A percentile compares a stretch with the other conserved stretches of the same genome.
Conservation (phyloP, 495 filamentous ascomycete genomes). For the Penicillium silybi region DNA sequence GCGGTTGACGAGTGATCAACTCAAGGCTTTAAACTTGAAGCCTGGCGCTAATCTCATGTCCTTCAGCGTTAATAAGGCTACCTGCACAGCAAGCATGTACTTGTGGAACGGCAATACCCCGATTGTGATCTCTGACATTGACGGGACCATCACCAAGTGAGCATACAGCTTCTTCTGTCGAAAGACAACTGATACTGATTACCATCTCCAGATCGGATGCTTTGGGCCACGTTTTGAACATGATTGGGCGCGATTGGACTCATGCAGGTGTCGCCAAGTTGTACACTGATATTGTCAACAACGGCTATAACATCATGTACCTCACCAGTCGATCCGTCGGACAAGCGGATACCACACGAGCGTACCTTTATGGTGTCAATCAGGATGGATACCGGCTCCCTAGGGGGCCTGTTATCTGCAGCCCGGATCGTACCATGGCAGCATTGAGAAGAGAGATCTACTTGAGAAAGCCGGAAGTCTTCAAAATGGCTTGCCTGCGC, state of each 20-base stretch:
- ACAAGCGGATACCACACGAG: constrained; percentile 84
- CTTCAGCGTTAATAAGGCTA: constrained; percentile 93
- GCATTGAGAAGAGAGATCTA: constrained; percentile 92
- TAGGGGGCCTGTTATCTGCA: constrained; percentile 88
- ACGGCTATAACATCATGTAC: constrained; percentile 99
- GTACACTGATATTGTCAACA: constrained; percentile 90
- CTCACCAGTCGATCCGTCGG: constrained; percentile 92
- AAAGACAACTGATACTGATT: neutral
- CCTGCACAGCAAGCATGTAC: constrained; percentile 87
- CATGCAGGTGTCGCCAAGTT: constrained; percentile 95
- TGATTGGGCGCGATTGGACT: constrained; percentile 98
- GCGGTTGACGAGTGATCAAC: constrained; percentile 91
- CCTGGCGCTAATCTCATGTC: constrained; percentile 85
- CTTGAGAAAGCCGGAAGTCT: constrained; percentile 92
- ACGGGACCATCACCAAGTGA: constrained; percentile 95
- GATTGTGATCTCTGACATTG: constrained; percentile 97
- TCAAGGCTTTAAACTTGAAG: constrained; percentile 81
- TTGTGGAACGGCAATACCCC: constrained; percentile 86
- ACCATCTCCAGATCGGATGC: constrained; percentile 68
- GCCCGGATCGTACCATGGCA: constrained; percentile 94
- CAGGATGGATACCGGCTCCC: constrained; percentile 87
- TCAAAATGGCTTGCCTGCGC: constrained; percentile 97
- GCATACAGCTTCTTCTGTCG: constrained; percentile 6
- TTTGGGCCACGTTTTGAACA: constrained; percentile 93
- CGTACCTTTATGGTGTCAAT: constrained; percentile 83